A percentile compares a stretch with the other conserved stretches of the same genome.
Conservation (phyloP, 495 filamentous ascomycete species). For the Melanomma pulvis-pyrius region DNA sequence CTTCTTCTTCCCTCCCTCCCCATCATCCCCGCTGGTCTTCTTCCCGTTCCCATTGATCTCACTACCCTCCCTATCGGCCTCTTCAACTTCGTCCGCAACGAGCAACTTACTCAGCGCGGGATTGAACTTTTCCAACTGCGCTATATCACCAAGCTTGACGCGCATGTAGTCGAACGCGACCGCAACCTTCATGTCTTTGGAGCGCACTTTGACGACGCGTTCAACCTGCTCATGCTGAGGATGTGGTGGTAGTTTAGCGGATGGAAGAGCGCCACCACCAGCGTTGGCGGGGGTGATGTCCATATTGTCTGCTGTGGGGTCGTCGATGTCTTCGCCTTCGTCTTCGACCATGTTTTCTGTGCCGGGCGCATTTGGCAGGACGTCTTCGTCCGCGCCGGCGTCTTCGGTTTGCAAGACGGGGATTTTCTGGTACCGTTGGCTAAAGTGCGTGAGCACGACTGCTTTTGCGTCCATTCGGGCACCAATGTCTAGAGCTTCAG, state of each 20-base stretch:
- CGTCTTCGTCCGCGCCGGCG: slow-evolving; percentile 38
- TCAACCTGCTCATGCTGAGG: background rate
- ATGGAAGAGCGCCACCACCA: background rate
- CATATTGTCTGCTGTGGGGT: slow-evolving; percentile 9
- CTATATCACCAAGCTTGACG: slow-evolving; percentile 78
- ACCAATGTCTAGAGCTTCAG: slow-evolving; percentile 80
- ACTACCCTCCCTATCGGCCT: slow-evolving; percentile 16
- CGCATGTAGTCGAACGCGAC: slow-evolving; percentile 92
- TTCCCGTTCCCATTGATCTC: slow-evolving; percentile 20
- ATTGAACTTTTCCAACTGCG: slow-evolving; percentile 70
- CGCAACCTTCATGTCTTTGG: slow-evolving; percentile 59
- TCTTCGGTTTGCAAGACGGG: slow-evolving; percentile 55
- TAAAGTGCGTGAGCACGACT: slow-evolving; percentile 89
- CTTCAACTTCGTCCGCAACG: slow-evolving; percentile 42
- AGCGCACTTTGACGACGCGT: slow-evolving; percentile 21
- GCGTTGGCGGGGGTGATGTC: slow-evolving; percentile 6
- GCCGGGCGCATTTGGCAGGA: slow-evolving; percentile 10
- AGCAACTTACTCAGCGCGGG: slow-evolving; percentile 73
- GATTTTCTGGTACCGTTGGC: slow-evolving; percentile 91
- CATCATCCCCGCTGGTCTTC: slow-evolving; percentile 19
- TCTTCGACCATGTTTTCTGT: slow-evolving; percentile 43
- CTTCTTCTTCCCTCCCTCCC: slow-evolving; percentile 11
- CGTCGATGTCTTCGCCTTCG: slow-evolving; percentile 32
- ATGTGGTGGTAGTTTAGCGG: background rate
- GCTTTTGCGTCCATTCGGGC: slow-evolving; percentile 73